A percentile compares a stretch with the other conserved stretches of the same genome.
These are phyloP conservation scores for Zopfia rhizophila DNA, from an alignment of 2,329 filamentous ascomycete genomes.

Conservation along the genomic window DNA sequence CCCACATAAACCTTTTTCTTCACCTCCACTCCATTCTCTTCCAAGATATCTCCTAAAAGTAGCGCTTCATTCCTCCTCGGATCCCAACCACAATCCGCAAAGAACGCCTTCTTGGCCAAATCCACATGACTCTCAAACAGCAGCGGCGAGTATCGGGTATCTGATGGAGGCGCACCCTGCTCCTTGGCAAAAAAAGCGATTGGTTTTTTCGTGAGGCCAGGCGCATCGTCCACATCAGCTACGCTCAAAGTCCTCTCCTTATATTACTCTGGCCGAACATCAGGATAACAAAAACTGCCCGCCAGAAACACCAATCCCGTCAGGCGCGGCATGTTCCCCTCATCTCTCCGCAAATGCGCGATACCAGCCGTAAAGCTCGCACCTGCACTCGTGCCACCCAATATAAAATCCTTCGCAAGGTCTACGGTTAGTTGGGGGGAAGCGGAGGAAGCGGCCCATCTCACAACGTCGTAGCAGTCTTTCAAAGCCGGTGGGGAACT, in stretches of 20 bases:
- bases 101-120: constrained; percentile 12
- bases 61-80: constrained; percentile 20
- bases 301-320: constrained; percentile 18
- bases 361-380: constrained; percentile 20
- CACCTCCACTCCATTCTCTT: constrained; percentile 7
- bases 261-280: constrained; percentile 6
- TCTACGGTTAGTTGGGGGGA: constrained; percentile 1
- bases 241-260: constrained; percentile 12
- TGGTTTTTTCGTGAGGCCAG: constrained; percentile 14
- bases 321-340: constrained; percentile 1
- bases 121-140: constrained; percentile 7
- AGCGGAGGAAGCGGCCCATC: constrained; percentile 1
- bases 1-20: constrained; percentile 12
- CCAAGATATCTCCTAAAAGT: constrained; percentile 10
- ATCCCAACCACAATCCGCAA: constrained; percentile 21
- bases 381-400: constrained; percentile 21
- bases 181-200: constrained; percentile 20
- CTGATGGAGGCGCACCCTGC: constrained; percentile 16
- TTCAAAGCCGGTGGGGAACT: constrained; percentile 17
- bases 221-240: constrained; percentile 19
- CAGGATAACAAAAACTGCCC: constrained; percentile 12
- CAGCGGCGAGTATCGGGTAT: constrained; percentile 15
- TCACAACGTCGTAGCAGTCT: constrained; percentile 18
- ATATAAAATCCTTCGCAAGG: constrained; percentile 7
- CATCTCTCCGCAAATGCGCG: constrained; percentile 8